Evolutionary conservation across 1,139 yeast species (phyloP), one percentile per base, ranked within the genome.

Genomic region (Zygosaccharomyces pseudobailii): DNA sequence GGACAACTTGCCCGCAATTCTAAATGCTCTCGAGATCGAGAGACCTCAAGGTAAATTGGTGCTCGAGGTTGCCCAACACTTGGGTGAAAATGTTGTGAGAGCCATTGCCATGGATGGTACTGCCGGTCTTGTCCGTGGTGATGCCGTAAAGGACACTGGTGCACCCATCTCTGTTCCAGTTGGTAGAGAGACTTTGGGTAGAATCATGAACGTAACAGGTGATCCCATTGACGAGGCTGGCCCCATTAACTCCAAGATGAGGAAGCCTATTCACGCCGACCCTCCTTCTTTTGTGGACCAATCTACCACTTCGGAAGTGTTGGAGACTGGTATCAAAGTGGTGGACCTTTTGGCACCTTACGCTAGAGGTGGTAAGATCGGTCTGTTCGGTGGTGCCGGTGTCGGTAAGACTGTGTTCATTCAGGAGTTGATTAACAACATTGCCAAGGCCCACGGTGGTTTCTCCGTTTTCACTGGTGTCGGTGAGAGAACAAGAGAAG

Each of bases 341-440:
- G 98, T 92, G 78, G 98, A 92, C 74, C 82, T 92, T 72, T 84
- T 92, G 67, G 98, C 98, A 64, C 98, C 98, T 66, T 92, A 92
- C 80, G 98, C 98, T 72, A 90, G 97, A 87, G 98, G 98, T 87
- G 98, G 98, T 87, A 92, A 92, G 85, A 92, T 92, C 87, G 98
- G 98, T 84, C 84, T 92, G 72, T 92, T 92, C 87, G 98, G 98
- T 82, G 98, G 98, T 90, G 98, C 98, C 76, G 98, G 98, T 90
- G 98, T 92, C 88, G 98, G 98, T 80, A 92, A 92, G 80, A 92
- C 98, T 75, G 98, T 92, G 60, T 92, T 92, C 78, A 92, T 92
- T 78, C 98, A 92, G 82, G 98, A 92, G 80, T 84, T 92, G 80
- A 92, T 92, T 76, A 90, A 92, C 89, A 92, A 92, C 84, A 92